A percentile compares a stretch with the other conserved stretches of the same genome.
phyloP scores from a whole-genome alignment of 2,329 filamentous ascomycete genomes.

The Sporothrix curviconia region DNA sequence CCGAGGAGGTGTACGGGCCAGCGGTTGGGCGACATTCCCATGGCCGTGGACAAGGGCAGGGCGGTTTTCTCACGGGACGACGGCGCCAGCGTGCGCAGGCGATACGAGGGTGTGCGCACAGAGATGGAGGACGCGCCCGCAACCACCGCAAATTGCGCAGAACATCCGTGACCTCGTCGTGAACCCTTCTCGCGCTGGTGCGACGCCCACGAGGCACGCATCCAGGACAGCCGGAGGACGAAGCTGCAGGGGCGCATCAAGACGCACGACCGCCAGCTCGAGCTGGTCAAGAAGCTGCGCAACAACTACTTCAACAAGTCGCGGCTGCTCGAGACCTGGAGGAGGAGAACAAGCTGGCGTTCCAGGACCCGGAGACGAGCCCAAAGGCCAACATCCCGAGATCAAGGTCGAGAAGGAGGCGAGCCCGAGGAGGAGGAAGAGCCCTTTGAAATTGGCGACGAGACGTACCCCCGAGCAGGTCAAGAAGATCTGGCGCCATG shows the following conservation, averaged over 20 bases:
- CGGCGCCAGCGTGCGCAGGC: conserved; percentile 92
- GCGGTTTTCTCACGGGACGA: conserved; percentile 87
- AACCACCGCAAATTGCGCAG: conserved; percentile 94
- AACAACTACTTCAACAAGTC: conserved; percentile 99
- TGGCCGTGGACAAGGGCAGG: conserved; percentile 69
- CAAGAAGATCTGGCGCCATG: conserved; percentile 83
- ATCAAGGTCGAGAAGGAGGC: conserved; percentile 75
- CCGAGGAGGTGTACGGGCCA: conserved; percentile 84
- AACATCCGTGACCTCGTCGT: conserved; percentile 96
- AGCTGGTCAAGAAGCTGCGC: conserved; percentile 83
- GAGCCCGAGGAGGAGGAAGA: conserved; percentile 65
- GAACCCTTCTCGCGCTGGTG: conserved; percentile 94
- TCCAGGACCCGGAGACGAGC: conserved; percentile 75
- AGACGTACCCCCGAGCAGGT: conserved; percentile 80
- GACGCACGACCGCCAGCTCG: conserved; percentile 84
- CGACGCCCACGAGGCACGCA: conserved; percentile 82
- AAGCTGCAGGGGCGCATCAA: conserved; percentile 87
- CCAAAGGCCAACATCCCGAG: conserved; percentile 59
- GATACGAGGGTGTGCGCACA: conserved; percentile 84
- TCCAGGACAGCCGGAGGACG: conserved; percentile 93
- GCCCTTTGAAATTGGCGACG: conserved; percentile 82
- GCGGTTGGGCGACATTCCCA: conserved; percentile 72
- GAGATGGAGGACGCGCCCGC: conserved; percentile 88
- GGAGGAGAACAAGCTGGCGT: conserved; percentile 97
- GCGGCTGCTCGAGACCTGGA: conserved; percentile 87